These are phyloP conservation scores for Cercospora canescens DNA, from an alignment of 2,329 filamentous ascomycete species.

Conservation along the genomic window DNA sequence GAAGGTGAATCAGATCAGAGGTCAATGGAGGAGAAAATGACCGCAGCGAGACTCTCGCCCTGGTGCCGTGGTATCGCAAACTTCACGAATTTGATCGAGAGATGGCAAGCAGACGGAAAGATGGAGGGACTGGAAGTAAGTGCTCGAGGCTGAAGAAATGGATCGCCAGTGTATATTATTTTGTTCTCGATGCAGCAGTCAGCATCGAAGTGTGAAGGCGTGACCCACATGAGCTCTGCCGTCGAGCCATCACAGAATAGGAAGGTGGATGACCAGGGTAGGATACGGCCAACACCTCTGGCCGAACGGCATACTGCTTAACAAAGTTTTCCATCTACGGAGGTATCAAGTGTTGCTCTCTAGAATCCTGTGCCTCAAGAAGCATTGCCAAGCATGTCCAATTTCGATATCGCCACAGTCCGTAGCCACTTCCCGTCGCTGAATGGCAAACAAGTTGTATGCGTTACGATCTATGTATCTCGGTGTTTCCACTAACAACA, in stretches of 20 bases:
- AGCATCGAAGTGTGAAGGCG: neutral
- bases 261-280: conserved; percentile 16
- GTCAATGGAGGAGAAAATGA: conserved; percentile 31
- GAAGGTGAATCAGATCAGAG: conserved; percentile 42
- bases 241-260: conserved; percentile 8
- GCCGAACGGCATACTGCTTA: neutral
- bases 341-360: neutral
- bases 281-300: neutral
- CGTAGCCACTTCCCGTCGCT: conserved; percentile 69
- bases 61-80: conserved; percentile 36
- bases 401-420: conserved; percentile 57
- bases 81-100: conserved; percentile 36
- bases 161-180: neutral
- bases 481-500: neutral
- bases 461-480: neutral
- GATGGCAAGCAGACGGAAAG: conserved; percentile 34
- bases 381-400: conserved; percentile 12
- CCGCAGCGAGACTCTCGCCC: conserved; percentile 24
- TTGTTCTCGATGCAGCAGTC: neutral
- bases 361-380: neutral
- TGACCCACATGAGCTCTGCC: neutral
- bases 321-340: neutral
- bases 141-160: conserved; percentile 1
- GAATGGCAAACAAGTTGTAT: conserved; percentile 59
- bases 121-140: conserved; percentile 36